phyloP scores from a whole-genome alignment of 306 rosid species.

The Coriaria nepalensis region DNA sequence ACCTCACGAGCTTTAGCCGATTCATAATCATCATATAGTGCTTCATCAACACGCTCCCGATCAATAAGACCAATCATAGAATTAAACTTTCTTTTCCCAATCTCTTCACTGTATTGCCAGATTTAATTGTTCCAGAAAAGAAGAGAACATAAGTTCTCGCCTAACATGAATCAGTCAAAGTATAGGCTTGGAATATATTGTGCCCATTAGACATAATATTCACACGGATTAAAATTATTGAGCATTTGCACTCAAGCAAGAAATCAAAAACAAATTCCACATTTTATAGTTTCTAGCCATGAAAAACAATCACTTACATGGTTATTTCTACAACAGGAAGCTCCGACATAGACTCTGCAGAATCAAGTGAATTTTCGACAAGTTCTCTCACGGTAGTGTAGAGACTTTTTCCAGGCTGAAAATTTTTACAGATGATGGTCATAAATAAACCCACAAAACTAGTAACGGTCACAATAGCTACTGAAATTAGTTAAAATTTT shows the following conservation, averaged over 20 bases:
- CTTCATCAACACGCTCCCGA: conserved; percentile 74
- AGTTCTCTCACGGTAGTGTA: conserved; percentile 93
- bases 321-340: conserved; percentile 85
- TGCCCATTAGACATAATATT: too few relatives aligned
- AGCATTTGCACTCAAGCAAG: too few relatives aligned
- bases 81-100: conserved; percentile 71
- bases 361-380: conserved; percentile 82
- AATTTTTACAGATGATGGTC: conserved; percentile 21
- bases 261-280: too few relatives aligned
- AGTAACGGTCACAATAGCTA: too few relatives aligned
- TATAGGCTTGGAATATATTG: too few relatives aligned
- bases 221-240: too few relatives aligned
- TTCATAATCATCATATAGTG: conserved; percentile 74
- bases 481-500: too few relatives aligned
- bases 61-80: conserved; percentile 94
- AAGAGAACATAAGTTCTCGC: too few relatives aligned
- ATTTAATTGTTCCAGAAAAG: too few relatives aligned
- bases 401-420: conserved; percentile 78
- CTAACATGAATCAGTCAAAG: too few relatives aligned
- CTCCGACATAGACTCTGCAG: conserved; percentile 81
- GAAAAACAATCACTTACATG: too few relatives aligned
- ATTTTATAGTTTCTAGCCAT: too few relatives aligned
- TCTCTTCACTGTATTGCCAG: conserved; percentile 64
- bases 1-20: conserved; percentile 90
- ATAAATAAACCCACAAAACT: not conserved